These are phyloP conservation scores for Camellia granthamiana DNA, from an alignment of 148 eudicot species.

Conservation along the genomic window DNA sequence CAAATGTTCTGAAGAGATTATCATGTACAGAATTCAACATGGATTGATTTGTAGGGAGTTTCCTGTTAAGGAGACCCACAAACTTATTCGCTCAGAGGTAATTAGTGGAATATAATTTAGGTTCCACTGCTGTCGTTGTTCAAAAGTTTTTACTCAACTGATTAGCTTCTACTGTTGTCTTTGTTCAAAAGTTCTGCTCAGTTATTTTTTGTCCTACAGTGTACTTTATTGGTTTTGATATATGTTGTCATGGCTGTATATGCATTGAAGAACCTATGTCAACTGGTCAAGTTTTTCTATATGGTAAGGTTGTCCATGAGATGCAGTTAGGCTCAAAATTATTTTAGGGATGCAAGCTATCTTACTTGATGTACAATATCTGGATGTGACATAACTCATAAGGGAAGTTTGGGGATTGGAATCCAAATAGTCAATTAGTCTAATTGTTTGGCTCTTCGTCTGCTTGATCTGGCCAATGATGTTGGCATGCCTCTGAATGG, in stretches of 20 bases:
- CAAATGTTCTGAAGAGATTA: constrained; percentile 68
- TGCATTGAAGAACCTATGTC: neutral
- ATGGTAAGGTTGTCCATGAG: neutral
- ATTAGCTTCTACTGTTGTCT: neutral
- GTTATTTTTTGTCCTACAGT: constrained; percentile 2
- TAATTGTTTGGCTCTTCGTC: neutral
- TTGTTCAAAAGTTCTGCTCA: neutral
- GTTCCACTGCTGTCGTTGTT: neutral
- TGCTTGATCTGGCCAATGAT: neutral
- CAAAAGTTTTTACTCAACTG: neutral
- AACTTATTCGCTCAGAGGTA: constrained; percentile 77
- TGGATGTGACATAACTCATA: neutral
- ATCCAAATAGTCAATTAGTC: neutral
- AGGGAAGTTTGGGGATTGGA: neutral
- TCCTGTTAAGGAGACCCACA: constrained; percentile 75
- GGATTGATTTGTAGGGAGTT: constrained; percentile 74
- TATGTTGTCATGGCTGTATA: neutral
- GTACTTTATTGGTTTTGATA: neutral
- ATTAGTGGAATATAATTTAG: neutral
- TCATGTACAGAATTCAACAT: constrained; percentile 45
- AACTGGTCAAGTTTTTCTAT: neutral
- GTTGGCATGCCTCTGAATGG: neutral
- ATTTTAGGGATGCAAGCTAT: neutral
- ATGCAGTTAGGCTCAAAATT: neutral
- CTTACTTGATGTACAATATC: neutral